Percentiles rank a stretch among this genome's conserved stretches.
These are phyloP conservation scores for Phytophthora crassamura DNA, from an alignment of 352 stramenopile genomes.

Conservation along the genomic window DNA sequence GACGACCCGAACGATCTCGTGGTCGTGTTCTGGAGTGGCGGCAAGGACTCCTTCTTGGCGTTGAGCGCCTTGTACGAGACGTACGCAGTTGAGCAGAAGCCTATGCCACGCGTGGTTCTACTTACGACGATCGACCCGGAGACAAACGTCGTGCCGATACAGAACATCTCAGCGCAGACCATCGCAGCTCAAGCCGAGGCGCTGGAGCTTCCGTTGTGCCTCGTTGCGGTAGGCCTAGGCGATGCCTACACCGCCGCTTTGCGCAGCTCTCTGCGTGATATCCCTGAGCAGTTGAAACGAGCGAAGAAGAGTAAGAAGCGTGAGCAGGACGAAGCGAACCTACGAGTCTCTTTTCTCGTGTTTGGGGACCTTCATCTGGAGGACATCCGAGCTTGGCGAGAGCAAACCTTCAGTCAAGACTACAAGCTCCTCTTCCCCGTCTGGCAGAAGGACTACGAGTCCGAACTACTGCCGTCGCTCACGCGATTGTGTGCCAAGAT, in stretches of 20 bases:
- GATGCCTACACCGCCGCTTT: conserved; percentile 43
- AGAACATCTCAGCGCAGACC: conserved; percentile 77
- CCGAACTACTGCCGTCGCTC: conserved; percentile 75
- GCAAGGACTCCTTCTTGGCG: conserved; percentile 91
- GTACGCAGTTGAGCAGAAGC: conserved; percentile 40
- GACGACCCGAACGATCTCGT: conserved; percentile 52
- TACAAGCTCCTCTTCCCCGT: conserved; percentile 80
- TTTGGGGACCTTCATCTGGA: conserved; percentile 92
- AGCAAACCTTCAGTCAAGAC: conserved; percentile 56
- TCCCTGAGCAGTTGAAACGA: conserved; percentile 27
- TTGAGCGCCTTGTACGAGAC: conserved; percentile 51
- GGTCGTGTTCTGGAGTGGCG: conserved; percentile 89
- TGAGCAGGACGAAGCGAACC: neutral
- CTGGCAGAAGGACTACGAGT: conserved; percentile 70
- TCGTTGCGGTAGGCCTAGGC: conserved; percentile 65
- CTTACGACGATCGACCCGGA: conserved; percentile 89
- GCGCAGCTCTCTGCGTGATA: conserved; percentile 32
- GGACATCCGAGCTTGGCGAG: conserved; percentile 84
- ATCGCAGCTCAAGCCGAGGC: conserved; percentile 79
- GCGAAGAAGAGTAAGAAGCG: conserved; percentile 27
- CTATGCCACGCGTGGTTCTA: conserved; percentile 69
- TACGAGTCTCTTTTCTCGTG: conserved; percentile 56
- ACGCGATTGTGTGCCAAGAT: conserved; percentile 54
- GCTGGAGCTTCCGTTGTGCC: conserved; percentile 76
- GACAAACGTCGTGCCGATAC: conserved; percentile 79